Evolutionary conservation across 75 land plant species (phyloP).

Genomic region (Gnetum montanum): DNA sequence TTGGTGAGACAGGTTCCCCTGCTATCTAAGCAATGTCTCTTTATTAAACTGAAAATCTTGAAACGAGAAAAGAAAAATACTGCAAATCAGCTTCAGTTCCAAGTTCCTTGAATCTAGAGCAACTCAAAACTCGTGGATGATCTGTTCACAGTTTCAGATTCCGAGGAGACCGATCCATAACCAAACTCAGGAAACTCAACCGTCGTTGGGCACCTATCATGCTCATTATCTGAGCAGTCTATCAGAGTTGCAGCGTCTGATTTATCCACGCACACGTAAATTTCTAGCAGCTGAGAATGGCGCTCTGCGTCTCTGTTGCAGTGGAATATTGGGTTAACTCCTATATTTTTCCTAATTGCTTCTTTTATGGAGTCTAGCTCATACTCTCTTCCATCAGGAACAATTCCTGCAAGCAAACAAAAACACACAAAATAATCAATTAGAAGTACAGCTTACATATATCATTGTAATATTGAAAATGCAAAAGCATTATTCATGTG

Average conservation of each 20-base stretch:
- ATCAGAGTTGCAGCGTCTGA: slow-evolving; percentile 29
- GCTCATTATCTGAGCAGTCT: slow-evolving; percentile 23
- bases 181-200: slow-evolving; percentile 23
- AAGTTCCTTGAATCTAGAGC: too few species aligned
- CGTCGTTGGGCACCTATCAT: slow-evolving; percentile 14
- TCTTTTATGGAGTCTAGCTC: slow-evolving; percentile 6
- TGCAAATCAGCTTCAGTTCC: too few species aligned
- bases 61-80: too few species aligned
- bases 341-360: slow-evolving; percentile 14
- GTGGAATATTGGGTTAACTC: slow-evolving; percentile 18
- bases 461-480: neutral
- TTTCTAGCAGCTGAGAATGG: slow-evolving; percentile 19
- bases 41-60: too few species aligned
- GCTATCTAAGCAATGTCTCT: too few species aligned
- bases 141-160: too few species aligned
- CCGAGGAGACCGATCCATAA: too few species aligned
- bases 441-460: neutral
- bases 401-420: slow-evolving; percentile 1
- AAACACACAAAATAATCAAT: neutral
- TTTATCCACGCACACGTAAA: slow-evolving; percentile 35
- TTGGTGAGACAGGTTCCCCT: too few species aligned
- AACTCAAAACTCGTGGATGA: too few species aligned
- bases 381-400: slow-evolving; percentile 10
- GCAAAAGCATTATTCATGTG: neutral
- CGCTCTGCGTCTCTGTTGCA: slow-evolving; percentile 25